Conservation (phyloP, 306 rosid genomes). For the Senna tora region DNA sequence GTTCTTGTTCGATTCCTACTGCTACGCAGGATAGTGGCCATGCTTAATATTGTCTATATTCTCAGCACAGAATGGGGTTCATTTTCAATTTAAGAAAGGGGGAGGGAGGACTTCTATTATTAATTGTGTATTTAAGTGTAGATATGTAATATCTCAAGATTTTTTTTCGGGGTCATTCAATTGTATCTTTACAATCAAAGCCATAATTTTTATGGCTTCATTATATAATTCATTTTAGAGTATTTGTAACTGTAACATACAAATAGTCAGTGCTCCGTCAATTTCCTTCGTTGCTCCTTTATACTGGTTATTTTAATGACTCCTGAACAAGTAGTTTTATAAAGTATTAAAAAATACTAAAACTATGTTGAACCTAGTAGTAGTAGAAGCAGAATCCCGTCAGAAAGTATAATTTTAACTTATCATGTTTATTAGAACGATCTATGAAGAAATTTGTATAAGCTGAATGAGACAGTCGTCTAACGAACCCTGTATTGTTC, state of each 20-base stretch:
- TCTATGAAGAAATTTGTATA: background rate
- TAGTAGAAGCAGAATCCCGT: conserved; percentile 17
- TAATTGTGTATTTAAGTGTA: background rate
- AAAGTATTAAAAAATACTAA: background rate
- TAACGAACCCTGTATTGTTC: background rate
- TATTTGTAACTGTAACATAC: background rate
- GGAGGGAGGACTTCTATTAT: background rate
- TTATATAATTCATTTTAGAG: conserved; percentile 6
- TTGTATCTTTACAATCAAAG: conserved; percentile 23
- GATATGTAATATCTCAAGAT: conserved; percentile 2
- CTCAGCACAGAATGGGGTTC: background rate
- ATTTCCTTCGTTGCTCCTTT: background rate
- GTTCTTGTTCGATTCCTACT: conserved; percentile 42
- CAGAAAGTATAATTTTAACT: conserved; percentile 3
- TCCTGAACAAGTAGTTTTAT: conserved; percentile 8
- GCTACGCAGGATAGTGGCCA: conserved; percentile 25
- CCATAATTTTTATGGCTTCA: background rate
- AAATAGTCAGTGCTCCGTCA: conserved; percentile 13
- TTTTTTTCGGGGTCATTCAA: background rate
- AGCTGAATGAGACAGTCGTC: conserved; percentile 3
- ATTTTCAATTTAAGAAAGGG: background rate
- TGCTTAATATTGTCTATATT: background rate
- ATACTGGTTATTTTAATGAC: background rate
- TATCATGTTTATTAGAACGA: conserved; percentile 5
- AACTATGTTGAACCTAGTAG: conserved; percentile 6